Base-by-base conservation (phyloP, 2,329 filamentous ascomycete species). In the Stylonectria norvegica region DNA sequence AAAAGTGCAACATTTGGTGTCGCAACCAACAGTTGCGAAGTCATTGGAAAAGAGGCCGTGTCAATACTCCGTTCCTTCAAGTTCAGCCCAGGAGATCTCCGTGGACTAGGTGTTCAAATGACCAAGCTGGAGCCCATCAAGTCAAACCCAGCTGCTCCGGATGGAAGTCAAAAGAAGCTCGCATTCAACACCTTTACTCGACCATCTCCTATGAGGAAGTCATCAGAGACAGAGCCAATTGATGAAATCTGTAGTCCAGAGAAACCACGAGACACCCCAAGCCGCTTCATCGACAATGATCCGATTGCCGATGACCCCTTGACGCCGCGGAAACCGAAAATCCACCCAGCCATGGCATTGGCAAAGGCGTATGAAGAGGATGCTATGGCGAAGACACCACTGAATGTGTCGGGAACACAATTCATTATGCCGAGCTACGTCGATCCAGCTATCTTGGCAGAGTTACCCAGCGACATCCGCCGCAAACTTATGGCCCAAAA, bases 31-130 rank as follows among this genome's bases (percentile, higher is more conserved):
- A 76, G 81, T 36, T 75, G 78, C 19, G 79, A 85, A 19, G 63
- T 78, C 1, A 75, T 97, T 27, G 81, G 81, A 0, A 89, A 85
- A 58, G 90, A 97, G 63, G 86, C 89, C 0, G 72, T 95, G n/a
- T 83, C 84, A 0, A 85, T 96, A 36, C 67, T 98, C 39, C 83
- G 85, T 38, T 83, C 85, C 2, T 91, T 87, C 61, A 83, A 78
- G 17, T 89, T 97, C 55, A 87, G 85, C 3, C 89, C 93, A 0
- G 93, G 91, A 8, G 93, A 98, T 60, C 73, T 98, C n/a, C 79
- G 93, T 56, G 93, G 93, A 1, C 72, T 98, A 8, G 93, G 93
- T 0, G 78, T 97, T 1, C 91, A 96, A 60, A 86, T 97, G 81
- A 93, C 89, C 11, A 96, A 89, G 62, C 74, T 98, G 4, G 89